Conservation (phyloP, 495 filamentous ascomycete species). For the Aspergillus cavernicola region DNA sequence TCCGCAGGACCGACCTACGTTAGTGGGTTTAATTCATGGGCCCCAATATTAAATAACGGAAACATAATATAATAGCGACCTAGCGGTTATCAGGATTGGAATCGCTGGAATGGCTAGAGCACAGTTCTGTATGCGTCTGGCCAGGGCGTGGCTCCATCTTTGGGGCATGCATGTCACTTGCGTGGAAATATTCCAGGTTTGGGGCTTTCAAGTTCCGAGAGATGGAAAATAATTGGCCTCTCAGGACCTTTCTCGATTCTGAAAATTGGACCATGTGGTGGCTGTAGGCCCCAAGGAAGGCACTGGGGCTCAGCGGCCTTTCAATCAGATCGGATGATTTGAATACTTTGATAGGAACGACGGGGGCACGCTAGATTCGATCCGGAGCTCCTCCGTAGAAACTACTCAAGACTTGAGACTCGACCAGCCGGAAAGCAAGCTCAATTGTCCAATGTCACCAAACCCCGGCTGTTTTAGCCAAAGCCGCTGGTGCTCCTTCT, state of each 20-base stretch:
- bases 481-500: not conserved
- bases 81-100: not conserved
- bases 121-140: slow-evolving; percentile 1
- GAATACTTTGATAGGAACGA: not conserved
- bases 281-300: not conserved
- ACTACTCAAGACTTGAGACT: slow-evolving; percentile 2
- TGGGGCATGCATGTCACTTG: not conserved
- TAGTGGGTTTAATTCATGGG: not conserved
- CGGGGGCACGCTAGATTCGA: not conserved
- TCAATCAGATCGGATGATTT: not conserved
- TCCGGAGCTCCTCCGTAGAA: not conserved
- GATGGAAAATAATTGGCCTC: not conserved
- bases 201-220: too few relatives aligned
- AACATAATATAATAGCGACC: not conserved
- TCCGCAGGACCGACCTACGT: slow-evolving; percentile 1
- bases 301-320: not conserved
- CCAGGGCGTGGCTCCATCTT: slow-evolving; percentile 7
- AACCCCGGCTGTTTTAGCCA: not conserved
- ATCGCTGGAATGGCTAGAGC: not conserved
- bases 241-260: too few relatives aligned
- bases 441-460: not conserved
- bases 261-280: not conserved
- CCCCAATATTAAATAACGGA: too few relatives aligned
- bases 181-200: not conserved
- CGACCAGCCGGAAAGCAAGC: not conserved